Evolutionary conservation across 2,329 filamentous ascomycete genomes (phyloP), one percentile per base, ranked within the genome.

Genomic region (Fusarium euwallaceae): DNA sequence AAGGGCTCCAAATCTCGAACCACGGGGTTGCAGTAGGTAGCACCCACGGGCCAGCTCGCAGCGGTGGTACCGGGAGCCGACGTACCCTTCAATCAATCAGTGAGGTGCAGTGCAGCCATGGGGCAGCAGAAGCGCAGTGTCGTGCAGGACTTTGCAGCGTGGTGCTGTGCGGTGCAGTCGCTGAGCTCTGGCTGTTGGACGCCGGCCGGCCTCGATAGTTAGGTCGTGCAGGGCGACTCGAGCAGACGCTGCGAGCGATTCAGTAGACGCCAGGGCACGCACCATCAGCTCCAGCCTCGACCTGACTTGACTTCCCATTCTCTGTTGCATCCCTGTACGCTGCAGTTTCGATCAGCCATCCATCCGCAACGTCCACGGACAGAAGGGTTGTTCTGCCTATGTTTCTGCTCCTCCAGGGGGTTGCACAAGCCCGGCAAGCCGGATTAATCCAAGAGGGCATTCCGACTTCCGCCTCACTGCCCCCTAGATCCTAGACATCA

Each of bases 21-120:
- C 61, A 76, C 70, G 56, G 70, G 69, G 71, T 64, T 67, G 70
- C 66, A 67, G 59, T 66, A 51, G 32, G 48, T 37, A 58, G 60
- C 60, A 34, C 59, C 56, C 36, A 61, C 58, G 68, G 55, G 65
- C 76, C 70, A 67, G 63, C 64, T 64, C 61, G 43, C 45, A 64
- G 41, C 61, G 62, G 62, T 43, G 72, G 72, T 78, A 78, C 76
- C 65, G 63, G 74, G 73, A 78, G 71, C 76, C 76, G 76, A 70
- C 68, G 65, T 76, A 76, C 69, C 68, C 67, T 71, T 63, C 62
- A 48, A 51, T 63, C 62, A 48, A 51, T 53, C 36, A 64, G 37
- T 61, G 63, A 69, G 34, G 63, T 66, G 51, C 61, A 61, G 39
- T 17, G 37, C 37, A 36, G 62, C 56, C 66, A 56, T 39, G 37